Percentiles rank a stretch among this genome's conserved stretches.
phyloP scores from a whole-genome alignment of 140 eudicot species.

The Ambrosia hybrid region DNA sequence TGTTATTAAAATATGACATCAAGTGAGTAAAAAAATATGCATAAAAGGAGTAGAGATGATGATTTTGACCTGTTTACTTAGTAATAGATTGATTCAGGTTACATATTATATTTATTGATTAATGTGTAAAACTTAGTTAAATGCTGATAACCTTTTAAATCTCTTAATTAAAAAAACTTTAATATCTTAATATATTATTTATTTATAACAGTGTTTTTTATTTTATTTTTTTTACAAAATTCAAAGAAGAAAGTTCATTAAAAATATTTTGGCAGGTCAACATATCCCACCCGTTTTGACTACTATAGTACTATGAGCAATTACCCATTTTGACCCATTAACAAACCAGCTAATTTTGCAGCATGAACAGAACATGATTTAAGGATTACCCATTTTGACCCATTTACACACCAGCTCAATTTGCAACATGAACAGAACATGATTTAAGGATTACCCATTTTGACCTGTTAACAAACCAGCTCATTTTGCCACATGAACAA shows the following conservation, averaged over 20 bases:
- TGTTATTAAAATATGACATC: background rate
- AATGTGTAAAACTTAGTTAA: background rate
- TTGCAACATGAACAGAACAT: background rate
- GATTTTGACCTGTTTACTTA: background rate
- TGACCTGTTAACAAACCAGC: background rate
- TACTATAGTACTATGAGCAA: no score
- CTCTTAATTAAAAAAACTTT: background rate
- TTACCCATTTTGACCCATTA: background rate
- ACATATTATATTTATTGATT: background rate
- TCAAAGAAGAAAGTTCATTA: no score
- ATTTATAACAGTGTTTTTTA: background rate
- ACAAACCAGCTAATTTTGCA: background rate
- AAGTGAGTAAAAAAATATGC: background rate
- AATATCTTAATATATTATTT: background rate
- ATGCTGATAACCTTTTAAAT: background rate
- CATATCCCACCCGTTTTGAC: no score
- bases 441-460: background rate
- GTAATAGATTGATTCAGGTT: background rate
- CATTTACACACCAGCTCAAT: background rate
- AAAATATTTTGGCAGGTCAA: no score
- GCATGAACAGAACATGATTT: background rate
- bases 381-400: constrained; percentile 6
- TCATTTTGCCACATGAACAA: background rate
- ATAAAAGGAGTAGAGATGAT: background rate
- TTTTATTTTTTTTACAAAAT: no score